Evolutionary conservation across 2,329 filamentous ascomycete species (phyloP), one percentile per base, ranked within the genome.

Genomic region (Nothopassalora personata): DNA sequence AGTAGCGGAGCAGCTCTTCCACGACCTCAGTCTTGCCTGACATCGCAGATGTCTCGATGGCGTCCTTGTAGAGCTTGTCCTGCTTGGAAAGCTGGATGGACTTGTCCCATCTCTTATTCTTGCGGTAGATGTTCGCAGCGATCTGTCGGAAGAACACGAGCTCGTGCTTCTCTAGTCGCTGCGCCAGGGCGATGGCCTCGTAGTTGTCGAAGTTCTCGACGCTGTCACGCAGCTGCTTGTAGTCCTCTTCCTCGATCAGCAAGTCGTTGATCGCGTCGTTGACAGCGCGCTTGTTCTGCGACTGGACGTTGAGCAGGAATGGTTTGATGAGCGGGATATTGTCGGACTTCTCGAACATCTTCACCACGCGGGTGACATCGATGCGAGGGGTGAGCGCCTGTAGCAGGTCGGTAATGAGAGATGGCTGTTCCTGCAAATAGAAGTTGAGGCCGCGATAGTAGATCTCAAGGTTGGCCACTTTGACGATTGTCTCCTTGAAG

Each of bases 51-150:
- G 94, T 99, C 82, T 99, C 94, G 64, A 99, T 97, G 28, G 95
- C 94, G 78, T 99, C 94, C 82, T 97, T 97, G 87, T 94, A 99
- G 15, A 99, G 82, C 84, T 97, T 97, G 81, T 99, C 94, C 75
- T 99, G 93, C 83, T 99, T 99, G 15, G 93, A 97, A 50, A 99
- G 81, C 34, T 91, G 86, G 75, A 99, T 99, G 4, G 92, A 97
- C 80, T 97, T 97, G 80, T 97, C 93, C 95, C 95, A 99, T 64
- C 94, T 86, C 88, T 97, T 97, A 82, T 96, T 97, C 84, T 97
- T 99, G 75, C 95, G 91, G 81, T 97, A 99, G 76, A 99, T 99
- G 78, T 83, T 96, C 66, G 95, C 91, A 4, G 94, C 94, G 71
- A 99, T 96, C 77, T 99, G 94, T 72, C 94, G 88, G 88, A 99